Evolutionary conservation across 208 protist species (phyloP).

Genomic region (Angomonas deanei): DNA sequence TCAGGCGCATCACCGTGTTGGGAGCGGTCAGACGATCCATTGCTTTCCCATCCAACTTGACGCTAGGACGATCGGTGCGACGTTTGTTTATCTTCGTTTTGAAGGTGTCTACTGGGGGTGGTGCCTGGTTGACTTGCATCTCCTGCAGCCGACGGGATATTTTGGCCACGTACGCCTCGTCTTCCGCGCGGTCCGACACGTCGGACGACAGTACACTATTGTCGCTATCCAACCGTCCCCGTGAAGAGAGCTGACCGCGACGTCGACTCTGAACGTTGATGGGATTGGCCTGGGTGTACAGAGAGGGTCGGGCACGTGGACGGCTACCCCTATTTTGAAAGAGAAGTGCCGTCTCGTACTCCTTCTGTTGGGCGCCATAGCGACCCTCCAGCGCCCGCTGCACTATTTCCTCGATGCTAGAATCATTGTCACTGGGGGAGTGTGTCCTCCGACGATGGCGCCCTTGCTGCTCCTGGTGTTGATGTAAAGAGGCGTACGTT

Average conservation of each 20-base stretch:
- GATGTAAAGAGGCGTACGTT: too few species aligned
- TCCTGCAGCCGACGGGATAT: slow-evolving; percentile 3
- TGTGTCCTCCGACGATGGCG: slow-evolving; percentile 16
- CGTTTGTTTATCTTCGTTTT: too few species aligned
- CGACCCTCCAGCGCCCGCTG: slow-evolving; percentile 18
- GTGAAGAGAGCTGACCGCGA: not conserved
- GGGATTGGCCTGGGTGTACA: not conserved
- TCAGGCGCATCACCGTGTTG: slow-evolving; percentile 27
- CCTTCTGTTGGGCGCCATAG: not conserved
- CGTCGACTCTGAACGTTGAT: not conserved
- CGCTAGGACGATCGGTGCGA: too few species aligned
- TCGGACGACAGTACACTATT: not conserved
- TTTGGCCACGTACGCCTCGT: slow-evolving; percentile 11
- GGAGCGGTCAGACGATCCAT: slow-evolving; percentile 28
- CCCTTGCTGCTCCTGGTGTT: slow-evolving; percentile 7
- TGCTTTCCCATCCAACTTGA: slow-evolving; percentile 20
- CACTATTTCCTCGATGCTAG: slow-evolving; percentile 33
- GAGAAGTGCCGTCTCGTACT: slow-evolving; percentile 2
- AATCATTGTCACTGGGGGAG: slow-evolving; percentile 20
- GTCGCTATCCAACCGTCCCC: too few species aligned
- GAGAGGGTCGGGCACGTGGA: not conserved
- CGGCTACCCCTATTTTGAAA: not conserved
- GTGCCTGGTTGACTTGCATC: slow-evolving; percentile 8
- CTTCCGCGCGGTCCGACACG: not conserved
- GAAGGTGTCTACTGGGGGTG: not conserved